Evolutionary conservation across 257 asterid species (phyloP), one percentile per base, ranked within the genome.

Genomic region (Striga asiatica): DNA sequence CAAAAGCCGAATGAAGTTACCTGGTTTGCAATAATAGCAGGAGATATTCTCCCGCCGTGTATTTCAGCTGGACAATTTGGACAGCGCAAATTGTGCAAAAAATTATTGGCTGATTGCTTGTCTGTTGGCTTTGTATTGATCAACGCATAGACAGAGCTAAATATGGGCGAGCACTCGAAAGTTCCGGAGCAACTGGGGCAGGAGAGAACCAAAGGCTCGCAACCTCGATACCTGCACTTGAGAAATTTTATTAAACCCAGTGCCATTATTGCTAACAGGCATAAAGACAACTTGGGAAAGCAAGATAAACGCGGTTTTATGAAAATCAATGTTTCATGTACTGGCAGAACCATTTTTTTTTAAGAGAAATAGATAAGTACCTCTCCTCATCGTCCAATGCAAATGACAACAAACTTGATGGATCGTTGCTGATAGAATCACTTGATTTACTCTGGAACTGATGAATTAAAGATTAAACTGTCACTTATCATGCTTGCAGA

Each of bases 391-490:
- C 87, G 50, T 92, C 79, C 43, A 70, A 66, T 18, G 81, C 76
- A 61, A 67, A 66, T 50, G 81, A 59, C 68, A 84, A 76, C 63
- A 66, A 70, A 71, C 75, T 79, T 48, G 95, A 84, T 67, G 83
- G 74, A 70, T 91, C 98, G 28, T 61, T 71, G 68, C 66, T 67
- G 53, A 46, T 57, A 34, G 82, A 67, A 64, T 78, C 88, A 65
- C 47, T 78, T 66, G 84, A 78, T 77, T 76, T 84, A 62, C 68
- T 82, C 77, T 92, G 98, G 78, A 84, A 92, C 98, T 92, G 87
- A 55, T 28, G 66, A 53, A 57, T 43, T 43, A 57, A n/a, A 21
- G 29, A 58, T 31, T 46, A 8, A 55, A 48, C 27, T 12, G 75
- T 69, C 70, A 64, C 54, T 60, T 56, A 64, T 41, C 56, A 53